phyloP scores from a whole-genome alignment of 441 rosid species.

The Gossypium davidsonii region DNA sequence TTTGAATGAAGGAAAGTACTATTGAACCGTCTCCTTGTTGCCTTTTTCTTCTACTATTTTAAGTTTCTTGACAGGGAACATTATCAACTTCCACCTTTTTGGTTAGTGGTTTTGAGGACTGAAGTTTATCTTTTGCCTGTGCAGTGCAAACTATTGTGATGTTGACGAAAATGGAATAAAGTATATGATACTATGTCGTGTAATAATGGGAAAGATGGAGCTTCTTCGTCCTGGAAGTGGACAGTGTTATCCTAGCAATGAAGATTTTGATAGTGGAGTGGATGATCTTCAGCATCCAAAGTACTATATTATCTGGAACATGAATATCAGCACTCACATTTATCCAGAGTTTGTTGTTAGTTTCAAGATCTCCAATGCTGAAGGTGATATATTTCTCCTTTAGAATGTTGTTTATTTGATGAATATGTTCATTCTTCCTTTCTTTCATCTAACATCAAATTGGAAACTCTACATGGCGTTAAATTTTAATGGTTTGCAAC shows the following conservation, averaged over 20 bases:
- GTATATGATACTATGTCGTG: conserved; percentile 72
- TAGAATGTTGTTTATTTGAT: conserved; percentile 9
- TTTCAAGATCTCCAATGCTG: conserved; percentile 67
- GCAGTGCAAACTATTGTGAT: conserved; percentile 84
- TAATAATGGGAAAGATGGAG: conserved; percentile 96
- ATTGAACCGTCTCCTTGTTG: neutral
- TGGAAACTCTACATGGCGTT: conserved; percentile 23
- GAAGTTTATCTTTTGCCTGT: conserved; percentile 19
- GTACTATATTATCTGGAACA: conserved; percentile 70
- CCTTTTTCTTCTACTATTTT: neutral
- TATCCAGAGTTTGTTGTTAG: conserved; percentile 88
- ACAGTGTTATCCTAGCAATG: conserved; percentile 62
- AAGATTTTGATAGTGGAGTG: conserved; percentile 77
- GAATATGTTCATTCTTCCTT: conserved; percentile 2
- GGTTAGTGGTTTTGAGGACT: conserved; percentile 1
- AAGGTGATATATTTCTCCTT: conserved; percentile 62
- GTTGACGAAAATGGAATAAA: conserved; percentile 78
- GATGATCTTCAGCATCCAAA: conserved; percentile 72
- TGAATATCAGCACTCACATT: conserved; percentile 84
- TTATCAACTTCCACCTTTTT: neutral
- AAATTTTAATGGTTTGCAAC: conserved; percentile 32
- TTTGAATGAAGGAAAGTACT: neutral
- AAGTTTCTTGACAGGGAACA: neutral
- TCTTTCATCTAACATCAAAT: conserved; percentile 10
- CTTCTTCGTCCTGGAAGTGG: conserved; percentile 48